These are phyloP conservation scores for Populus hybrid DNA, from an alignment of 441 rosid species.

Conservation along the genomic window DNA sequence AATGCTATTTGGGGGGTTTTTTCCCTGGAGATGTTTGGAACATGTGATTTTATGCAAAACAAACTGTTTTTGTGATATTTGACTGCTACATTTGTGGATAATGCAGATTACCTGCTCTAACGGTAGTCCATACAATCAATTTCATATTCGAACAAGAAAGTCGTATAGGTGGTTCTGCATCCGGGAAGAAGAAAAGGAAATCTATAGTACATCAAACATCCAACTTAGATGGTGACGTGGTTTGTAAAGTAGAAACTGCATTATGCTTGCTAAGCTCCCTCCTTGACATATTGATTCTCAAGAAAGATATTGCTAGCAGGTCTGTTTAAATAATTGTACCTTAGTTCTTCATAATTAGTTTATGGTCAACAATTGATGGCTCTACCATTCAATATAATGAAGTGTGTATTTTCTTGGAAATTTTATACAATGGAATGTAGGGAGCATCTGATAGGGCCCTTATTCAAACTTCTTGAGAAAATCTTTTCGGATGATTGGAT, in stretches of 20 bases:
- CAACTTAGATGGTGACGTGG: constrained; percentile 22
- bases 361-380: constrained; percentile 1
- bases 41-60: neutral
- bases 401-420: constrained; percentile 7
- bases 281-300: constrained; percentile 75
- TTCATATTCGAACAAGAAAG: constrained; percentile 41
- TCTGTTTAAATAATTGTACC: constrained; percentile 25
- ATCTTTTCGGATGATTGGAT: constrained; percentile 53
- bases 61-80: constrained; percentile 10
- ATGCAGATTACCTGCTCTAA: constrained; percentile 68
- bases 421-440: constrained; percentile 33
- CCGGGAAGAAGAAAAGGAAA: constrained; percentile 66
- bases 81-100: constrained; percentile 24
- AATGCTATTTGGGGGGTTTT: neutral
- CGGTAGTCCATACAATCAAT: constrained; percentile 52
- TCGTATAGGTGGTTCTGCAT: constrained; percentile 29
- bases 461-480: constrained; percentile 72
- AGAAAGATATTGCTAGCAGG: constrained; percentile 85
- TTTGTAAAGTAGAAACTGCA: constrained; percentile 44
- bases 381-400: constrained; percentile 4
- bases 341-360: neutral
- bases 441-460: constrained; percentile 70
- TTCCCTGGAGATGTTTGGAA: neutral
- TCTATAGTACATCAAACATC: constrained; percentile 30
- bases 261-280: constrained; percentile 61